A percentile compares a stretch with the other conserved stretches of the same genome.
Evolutionary conservation across 352 stramenopile species (phyloP).

Genomic region (Phytophthora colocasiae): DNA sequence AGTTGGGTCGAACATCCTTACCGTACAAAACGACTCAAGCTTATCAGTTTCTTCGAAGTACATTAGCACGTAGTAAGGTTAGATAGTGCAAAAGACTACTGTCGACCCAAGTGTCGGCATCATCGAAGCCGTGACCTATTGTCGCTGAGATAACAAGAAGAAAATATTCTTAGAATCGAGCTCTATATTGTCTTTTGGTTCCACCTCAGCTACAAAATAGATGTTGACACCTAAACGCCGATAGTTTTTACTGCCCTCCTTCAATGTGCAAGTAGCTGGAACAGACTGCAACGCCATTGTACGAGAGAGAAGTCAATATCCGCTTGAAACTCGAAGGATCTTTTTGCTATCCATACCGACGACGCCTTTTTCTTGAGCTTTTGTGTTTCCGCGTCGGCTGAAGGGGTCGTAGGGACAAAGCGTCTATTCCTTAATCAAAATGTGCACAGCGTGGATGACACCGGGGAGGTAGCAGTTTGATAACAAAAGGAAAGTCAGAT

Average conservation of each 20-base stretch:
- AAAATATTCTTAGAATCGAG: constrained; percentile 14
- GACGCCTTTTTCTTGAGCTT: constrained; percentile 10
- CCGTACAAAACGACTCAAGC: too few relatives aligned
- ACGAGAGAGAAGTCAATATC: constrained; percentile 25
- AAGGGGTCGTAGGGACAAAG: constrained; percentile 3
- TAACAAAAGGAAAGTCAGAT: constrained; percentile 6
- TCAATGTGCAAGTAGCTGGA: constrained; percentile 28
- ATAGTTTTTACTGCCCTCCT: constrained; percentile 32
- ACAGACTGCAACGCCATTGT: constrained; percentile 16
- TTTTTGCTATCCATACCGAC: constrained; percentile 6
- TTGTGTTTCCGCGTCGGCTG: background rate
- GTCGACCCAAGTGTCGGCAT: too few relatives aligned
- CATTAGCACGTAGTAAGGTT: too few relatives aligned
- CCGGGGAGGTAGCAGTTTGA: constrained; percentile 63
- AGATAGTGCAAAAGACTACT: too few relatives aligned
- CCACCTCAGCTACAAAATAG: constrained; percentile 7
- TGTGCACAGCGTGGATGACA: constrained; percentile 80
- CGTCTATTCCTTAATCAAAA: constrained; percentile 71
- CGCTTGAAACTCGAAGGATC: constrained; percentile 5
- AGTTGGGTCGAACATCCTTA: too few relatives aligned
- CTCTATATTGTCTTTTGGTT: constrained; percentile 31
- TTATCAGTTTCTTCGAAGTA: too few relatives aligned
- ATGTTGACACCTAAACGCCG: background rate
- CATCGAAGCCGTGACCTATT: too few relatives aligned
- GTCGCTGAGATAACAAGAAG: constrained; percentile 1